Evolutionary conservation across 495 filamentous ascomycete species (phyloP).

Genomic region (Xanthoparmelia taractica): DNA sequence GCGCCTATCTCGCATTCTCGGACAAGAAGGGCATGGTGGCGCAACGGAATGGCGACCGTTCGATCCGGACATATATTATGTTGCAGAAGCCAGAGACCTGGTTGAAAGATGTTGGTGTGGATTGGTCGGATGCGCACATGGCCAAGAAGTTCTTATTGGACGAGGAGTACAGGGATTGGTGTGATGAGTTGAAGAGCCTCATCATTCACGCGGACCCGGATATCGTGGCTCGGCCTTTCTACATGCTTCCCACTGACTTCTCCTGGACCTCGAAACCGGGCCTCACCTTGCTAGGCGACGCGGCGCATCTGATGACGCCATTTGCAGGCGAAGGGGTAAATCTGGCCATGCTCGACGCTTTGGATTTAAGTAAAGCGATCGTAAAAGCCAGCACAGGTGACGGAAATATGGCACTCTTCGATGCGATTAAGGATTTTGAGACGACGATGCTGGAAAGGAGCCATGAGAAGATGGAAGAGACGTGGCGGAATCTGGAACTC

Average conservation of each 20-base stretch:
- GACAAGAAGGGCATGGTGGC: conserved; percentile 34
- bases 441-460: conserved; percentile 1
- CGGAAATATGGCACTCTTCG: conserved; percentile 19
- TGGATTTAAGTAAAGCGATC: conserved; percentile 42
- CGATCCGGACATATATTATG: conserved; percentile 32
- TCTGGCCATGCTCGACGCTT: conserved; percentile 48
- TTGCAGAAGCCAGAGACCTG: conserved; percentile 31
- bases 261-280: conserved; percentile 39
- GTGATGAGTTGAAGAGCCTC: conserved; percentile 19
- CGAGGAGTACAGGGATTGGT: conserved; percentile 27
- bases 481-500: conserved; percentile 10
- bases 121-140: conserved; percentile 9
- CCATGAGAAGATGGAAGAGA: conserved; percentile 14
- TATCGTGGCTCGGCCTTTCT: conserved; percentile 30
- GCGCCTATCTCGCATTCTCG: conserved; percentile 35
- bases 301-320: conserved; percentile 54
- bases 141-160: conserved; percentile 14
- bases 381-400: background rate
- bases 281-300: conserved; percentile 51
- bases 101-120: conserved; percentile 30
- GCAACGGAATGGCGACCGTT: conserved; percentile 42
- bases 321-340: conserved; percentile 55
- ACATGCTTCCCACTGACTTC: conserved; percentile 44
- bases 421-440: background rate
- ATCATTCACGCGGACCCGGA: conserved; percentile 16